Evolutionary conservation across 129 eudicot genomes (phyloP), one percentile per base, ranked within the genome.

Genomic region (Artemisia tridentata): DNA sequence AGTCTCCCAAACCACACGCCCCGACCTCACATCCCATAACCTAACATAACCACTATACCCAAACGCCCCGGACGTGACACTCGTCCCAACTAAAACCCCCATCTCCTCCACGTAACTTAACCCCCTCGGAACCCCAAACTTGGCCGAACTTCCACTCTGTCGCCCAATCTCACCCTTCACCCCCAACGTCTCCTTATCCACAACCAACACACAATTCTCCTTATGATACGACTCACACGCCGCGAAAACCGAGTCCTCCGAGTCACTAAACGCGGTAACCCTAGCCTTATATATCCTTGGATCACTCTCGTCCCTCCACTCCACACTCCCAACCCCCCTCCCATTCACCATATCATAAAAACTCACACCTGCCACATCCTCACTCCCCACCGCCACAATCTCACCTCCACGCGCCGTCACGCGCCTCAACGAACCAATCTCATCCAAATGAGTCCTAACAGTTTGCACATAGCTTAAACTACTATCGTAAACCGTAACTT

Each of bases 41-140:
- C 96, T 81, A 4, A 92, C 58, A 53, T 86, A 92, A 11, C 98
- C 98, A 9, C 96, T 82, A 55, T 79, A 92, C 0, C 98, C 98
- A 34, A 92, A 89, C 4, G 96, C 98, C n/a, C 96, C 96, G 1
- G 89, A 86, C 0, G 83, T 78, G 1, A 92, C 80, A 0, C 90
- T 78, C 20, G 71, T 78, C 3, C 90, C 98, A 0, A 81, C 80
- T 5, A 92, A 53, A 29, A 85, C 57, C 1, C 86, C 82, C 2
- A 80, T 52, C 38, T 69, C 74, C 16, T 71, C 65, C 47, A 89
- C 75, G 65, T 86, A 85, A 0, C 75, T 83, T 57, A 92, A 75
- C 76, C 70, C 87, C 29, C 85, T 85, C 11, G 89, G 79, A 7
- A 84, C 96, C 58, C 61, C 49, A 0, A 81, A 72, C 31, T 92